These are phyloP conservation scores for Rhinocladiella similis DNA, from an alignment of 2,329 filamentous ascomycete genomes.

Conservation along the genomic window DNA sequence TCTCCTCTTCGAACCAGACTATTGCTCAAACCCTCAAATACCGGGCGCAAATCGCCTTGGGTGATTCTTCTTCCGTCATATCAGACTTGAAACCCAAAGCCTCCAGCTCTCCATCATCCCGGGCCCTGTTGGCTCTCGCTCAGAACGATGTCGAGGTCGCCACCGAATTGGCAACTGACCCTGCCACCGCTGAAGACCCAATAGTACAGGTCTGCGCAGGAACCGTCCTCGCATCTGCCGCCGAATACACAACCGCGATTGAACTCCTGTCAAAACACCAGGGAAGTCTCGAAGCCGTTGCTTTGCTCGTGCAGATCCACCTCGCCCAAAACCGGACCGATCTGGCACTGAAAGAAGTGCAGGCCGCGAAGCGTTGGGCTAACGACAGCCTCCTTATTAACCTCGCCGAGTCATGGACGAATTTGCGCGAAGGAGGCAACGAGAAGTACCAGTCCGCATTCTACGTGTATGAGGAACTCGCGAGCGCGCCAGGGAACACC, in stretches of 20 bases:
- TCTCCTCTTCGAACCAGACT: slow-evolving; percentile 75
- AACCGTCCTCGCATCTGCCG: slow-evolving; percentile 77
- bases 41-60: slow-evolving; percentile 79
- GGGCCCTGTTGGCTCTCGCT: slow-evolving; percentile 75
- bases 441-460: slow-evolving; percentile 96
- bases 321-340: slow-evolving; percentile 89
- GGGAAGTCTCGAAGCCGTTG: slow-evolving; percentile 75
- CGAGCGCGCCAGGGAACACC: slow-evolving; percentile 78
- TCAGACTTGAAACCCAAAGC: slow-evolving; percentile 58
- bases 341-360: slow-evolving; percentile 85
- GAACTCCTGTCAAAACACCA: slow-evolving; percentile 78
- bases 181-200: slow-evolving; percentile 68
- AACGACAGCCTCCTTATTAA: slow-evolving; percentile 94
- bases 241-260: slow-evolving; percentile 82
- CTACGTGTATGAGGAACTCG: slow-evolving; percentile 96
- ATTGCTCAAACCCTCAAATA: slow-evolving; percentile 76
- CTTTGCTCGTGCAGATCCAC: slow-evolving; percentile 88
- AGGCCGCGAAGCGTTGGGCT: slow-evolving; percentile 84
- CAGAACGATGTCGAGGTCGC: slow-evolving; percentile 61
- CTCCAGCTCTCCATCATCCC: slow-evolving; percentile 68
- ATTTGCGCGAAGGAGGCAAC: slow-evolving; percentile 83
- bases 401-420: slow-evolving; percentile 92
- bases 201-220: slow-evolving; percentile 79
- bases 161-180: slow-evolving; percentile 62
- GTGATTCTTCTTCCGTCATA: slow-evolving; percentile 72